phyloP scores from a whole-genome alignment of 345 rosid species.

The Eutrema yunnanense region DNA sequence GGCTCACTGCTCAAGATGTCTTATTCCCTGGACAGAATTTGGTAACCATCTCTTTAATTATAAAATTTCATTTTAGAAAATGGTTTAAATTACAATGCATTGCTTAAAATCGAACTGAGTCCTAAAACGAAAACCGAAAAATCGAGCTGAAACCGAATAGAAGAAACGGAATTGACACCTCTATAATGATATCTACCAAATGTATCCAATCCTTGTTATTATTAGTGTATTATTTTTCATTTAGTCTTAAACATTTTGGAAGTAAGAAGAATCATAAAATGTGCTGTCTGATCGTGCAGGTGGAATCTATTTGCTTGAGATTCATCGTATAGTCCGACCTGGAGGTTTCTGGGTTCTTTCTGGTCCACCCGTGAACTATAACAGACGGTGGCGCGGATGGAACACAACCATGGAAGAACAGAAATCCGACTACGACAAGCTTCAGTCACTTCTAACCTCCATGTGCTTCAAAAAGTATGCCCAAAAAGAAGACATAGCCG shows the following conservation, averaged over 20 bases:
- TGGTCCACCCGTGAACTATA: conserved; percentile 94
- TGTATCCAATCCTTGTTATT: no score
- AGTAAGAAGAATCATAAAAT: neutral
- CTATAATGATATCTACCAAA: no score
- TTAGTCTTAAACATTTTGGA: neutral
- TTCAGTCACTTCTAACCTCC: conserved; percentile 66
- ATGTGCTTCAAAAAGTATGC: conserved; percentile 85
- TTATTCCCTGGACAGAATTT: conserved; percentile 99
- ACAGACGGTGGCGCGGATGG: conserved; percentile 90
- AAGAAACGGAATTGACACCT: no score
- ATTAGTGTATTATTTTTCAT: neutral
- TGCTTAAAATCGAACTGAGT: neutral
- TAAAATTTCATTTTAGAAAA: no score
- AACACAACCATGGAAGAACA: conserved; percentile 92
- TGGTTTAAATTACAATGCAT: neutral
- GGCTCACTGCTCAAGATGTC: conserved; percentile 99
- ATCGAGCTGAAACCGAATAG: no score
- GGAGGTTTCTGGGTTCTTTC: conserved; percentile 99
- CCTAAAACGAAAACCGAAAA: no score
- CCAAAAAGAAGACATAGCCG: conserved; percentile 87
- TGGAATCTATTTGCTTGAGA: conserved; percentile 87
- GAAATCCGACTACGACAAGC: conserved; percentile 74
- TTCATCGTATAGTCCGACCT: conserved; percentile 91
- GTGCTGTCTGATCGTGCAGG: conserved; percentile 42
- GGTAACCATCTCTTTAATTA: conserved; percentile 37